Conservation (phyloP, 2,329 filamentous ascomycete genomes). For the Aspergillus sp. region DNA sequence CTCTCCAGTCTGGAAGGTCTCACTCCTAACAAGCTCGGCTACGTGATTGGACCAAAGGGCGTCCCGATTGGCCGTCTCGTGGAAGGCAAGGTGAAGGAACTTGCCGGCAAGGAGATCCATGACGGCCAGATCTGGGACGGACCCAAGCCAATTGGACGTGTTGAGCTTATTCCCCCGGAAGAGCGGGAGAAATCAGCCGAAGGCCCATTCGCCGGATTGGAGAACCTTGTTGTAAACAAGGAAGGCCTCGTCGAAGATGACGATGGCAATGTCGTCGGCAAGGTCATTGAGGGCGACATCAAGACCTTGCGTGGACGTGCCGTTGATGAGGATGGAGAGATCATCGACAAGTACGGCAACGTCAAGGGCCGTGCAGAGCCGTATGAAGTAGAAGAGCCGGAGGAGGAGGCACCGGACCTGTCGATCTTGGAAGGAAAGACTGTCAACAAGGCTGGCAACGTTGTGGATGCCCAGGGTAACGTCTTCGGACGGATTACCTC, state of each 20-base stretch:
- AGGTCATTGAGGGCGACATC: slow-evolving; percentile 68
- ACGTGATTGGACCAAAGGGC: slow-evolving; percentile 55
- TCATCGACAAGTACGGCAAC: slow-evolving; percentile 73
- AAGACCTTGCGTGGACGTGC: slow-evolving; percentile 71
- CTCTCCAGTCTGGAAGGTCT: slow-evolving; percentile 58
- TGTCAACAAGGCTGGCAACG: slow-evolving; percentile 65
- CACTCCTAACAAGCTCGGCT: slow-evolving; percentile 60
- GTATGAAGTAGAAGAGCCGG: slow-evolving; percentile 52
- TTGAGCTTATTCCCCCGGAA: slow-evolving; percentile 60
- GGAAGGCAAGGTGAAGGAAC: slow-evolving; percentile 59
- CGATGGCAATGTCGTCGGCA: slow-evolving; percentile 75
- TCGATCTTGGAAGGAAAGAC: slow-evolving; percentile 62
- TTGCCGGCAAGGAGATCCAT: slow-evolving; percentile 59
- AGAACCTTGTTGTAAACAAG: slow-evolving; percentile 59
- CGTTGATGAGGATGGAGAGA: slow-evolving; percentile 81
- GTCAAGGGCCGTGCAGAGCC: slow-evolving; percentile 62
- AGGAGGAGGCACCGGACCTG: slow-evolving; percentile 57
- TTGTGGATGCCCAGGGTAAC: slow-evolving; percentile 61
- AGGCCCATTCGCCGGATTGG: slow-evolving; percentile 60
- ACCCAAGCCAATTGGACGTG: slow-evolving; percentile 59
- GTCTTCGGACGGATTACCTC: slow-evolving; percentile 61
- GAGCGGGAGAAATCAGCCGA: slow-evolving; percentile 59
- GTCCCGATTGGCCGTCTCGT: slow-evolving; percentile 60
- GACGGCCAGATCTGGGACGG: slow-evolving; percentile 59
- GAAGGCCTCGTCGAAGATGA: slow-evolving; percentile 68